Percentiles rank a stretch among this genome's conserved stretches.
Evolutionary conservation across 2,329 filamentous ascomycete genomes (phyloP).

Genomic region (Clonostachys sp.): DNA sequence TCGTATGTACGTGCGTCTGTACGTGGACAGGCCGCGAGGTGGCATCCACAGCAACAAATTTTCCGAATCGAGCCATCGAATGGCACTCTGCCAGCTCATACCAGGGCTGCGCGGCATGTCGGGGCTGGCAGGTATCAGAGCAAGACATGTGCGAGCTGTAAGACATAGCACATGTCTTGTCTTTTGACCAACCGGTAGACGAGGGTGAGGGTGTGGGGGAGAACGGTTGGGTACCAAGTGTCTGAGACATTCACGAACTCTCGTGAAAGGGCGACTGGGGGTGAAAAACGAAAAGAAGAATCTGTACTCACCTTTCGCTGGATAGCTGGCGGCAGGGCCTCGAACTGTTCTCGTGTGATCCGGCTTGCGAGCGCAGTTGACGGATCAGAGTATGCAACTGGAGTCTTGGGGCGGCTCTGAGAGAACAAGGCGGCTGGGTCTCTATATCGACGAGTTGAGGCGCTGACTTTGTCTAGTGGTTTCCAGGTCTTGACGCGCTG

Average conservation of each 20-base stretch:
- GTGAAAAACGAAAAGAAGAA: conserved; percentile 7
- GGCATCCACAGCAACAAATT: not conserved
- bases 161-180: not conserved
- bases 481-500: too few species aligned
- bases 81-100: not conserved
- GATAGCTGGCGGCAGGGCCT: conserved; percentile 48
- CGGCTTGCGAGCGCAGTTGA: too few species aligned
- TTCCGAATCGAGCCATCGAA: not conserved
- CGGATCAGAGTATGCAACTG: too few species aligned
- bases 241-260: conserved; percentile 1
- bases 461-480: too few species aligned
- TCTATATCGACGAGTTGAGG: too few species aligned
- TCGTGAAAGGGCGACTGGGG: conserved; percentile 4
- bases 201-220: not conserved
- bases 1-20: too few species aligned
- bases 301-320: conserved; percentile 48
- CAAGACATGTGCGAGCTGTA: too few species aligned
- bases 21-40: not conserved
- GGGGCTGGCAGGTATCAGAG: too few species aligned
- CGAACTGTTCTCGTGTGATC: conserved; percentile 36
- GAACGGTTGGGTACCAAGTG: not conserved
- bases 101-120: too few species aligned
- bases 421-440: too few species aligned
- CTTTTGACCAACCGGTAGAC: not conserved
- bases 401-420: too few species aligned